Evolutionary conservation across 2,329 filamentous ascomycete genomes (phyloP), one percentile per base, ranked within the genome.

Genomic region (Sporothrix brasiliensis): DNA sequence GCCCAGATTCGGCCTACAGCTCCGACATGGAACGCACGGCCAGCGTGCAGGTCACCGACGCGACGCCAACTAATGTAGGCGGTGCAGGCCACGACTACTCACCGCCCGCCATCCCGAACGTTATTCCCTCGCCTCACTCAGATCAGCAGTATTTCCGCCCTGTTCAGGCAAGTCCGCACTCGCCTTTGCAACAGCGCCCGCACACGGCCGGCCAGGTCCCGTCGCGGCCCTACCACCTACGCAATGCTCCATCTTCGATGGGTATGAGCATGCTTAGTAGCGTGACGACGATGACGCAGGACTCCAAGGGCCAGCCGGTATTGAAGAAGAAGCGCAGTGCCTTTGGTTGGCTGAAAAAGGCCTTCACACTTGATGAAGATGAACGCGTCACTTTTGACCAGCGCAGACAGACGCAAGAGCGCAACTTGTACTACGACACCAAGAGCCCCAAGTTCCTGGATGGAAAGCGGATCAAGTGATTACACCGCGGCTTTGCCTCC

Each of bases 301-400:
- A 83, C 53, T 79, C 80, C 1, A 74, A 77, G 73, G 73, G 76
- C 69, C 68, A 75, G 69, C 79, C 83, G 11, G 75, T 76, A 50
- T 76, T 89, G 5, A 89, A 89, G 78, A 90, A 89, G 81, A 90
- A 90, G 81, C 84, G 87, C 73, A 89, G 88, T 74, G 87, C 87
- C 1, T 89, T 90, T 75, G 88, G 88, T 2, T 90, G 88, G 88
- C 78, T 90, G 70, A 90, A 89, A 78, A 90, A 90, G 79, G 88
- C 88, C 0, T 90, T 90, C 68, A 86, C 85, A 47, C 79, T 90
- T 34, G 87, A 89, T 72, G 88, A 90, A 27, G 87, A 89, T 63
- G 88, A 90, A 77, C 84, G 83, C 68, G 82, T 83, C 10, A 83
- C 84, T 11, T 90, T 88, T 73, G 87, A 89, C 76, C 83, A 84